A percentile compares a stretch with the other conserved stretches of the same genome.
phyloP scores from a whole-genome alignment of 192 early-diverging fungal species.

The Umbelopsis isabellina region DNA sequence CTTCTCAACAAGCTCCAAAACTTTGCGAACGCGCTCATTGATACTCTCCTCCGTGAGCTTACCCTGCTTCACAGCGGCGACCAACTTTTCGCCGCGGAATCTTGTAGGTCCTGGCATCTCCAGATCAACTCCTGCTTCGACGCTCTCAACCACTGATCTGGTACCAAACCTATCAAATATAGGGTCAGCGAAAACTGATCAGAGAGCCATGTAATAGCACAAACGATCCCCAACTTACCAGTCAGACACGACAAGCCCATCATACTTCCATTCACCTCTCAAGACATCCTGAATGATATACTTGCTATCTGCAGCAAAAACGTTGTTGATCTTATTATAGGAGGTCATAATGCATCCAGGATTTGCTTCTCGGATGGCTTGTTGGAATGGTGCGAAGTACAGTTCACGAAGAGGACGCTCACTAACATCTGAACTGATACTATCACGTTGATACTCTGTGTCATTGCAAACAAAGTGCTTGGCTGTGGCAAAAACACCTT shows the following conservation, averaged over 20 bases:
- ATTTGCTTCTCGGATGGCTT: constrained; percentile 6
- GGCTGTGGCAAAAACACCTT: constrained; percentile 54
- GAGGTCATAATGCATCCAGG: constrained; percentile 17
- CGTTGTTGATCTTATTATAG: constrained; percentile 6
- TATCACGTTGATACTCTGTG: constrained; percentile 6
- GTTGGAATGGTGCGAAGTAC: constrained; percentile 6
- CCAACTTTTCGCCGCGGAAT: constrained; percentile 34
- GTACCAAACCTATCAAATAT: not conserved
- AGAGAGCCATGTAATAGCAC: not conserved
- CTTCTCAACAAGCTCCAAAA: constrained; percentile 3
- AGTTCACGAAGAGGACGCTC: constrained; percentile 13
- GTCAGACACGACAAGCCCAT: constrained; percentile 4
- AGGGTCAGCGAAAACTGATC: not conserved
- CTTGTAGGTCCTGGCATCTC: constrained; percentile 49
- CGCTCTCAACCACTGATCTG: not conserved
- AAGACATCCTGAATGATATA: not conserved
- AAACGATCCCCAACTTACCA: not conserved
- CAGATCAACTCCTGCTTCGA: constrained; percentile 10
- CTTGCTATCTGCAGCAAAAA: not conserved
- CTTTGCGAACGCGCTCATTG: not conserved
- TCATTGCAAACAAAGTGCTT: constrained; percentile 64
- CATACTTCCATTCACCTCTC: constrained; percentile 16
- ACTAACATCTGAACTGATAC: not conserved
- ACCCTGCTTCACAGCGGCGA: constrained; percentile 1
- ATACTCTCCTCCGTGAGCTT: constrained; percentile 5